Evolutionary conservation across 208 protist genomes (phyloP).

Genomic region (Leishmania turanica): DNA sequence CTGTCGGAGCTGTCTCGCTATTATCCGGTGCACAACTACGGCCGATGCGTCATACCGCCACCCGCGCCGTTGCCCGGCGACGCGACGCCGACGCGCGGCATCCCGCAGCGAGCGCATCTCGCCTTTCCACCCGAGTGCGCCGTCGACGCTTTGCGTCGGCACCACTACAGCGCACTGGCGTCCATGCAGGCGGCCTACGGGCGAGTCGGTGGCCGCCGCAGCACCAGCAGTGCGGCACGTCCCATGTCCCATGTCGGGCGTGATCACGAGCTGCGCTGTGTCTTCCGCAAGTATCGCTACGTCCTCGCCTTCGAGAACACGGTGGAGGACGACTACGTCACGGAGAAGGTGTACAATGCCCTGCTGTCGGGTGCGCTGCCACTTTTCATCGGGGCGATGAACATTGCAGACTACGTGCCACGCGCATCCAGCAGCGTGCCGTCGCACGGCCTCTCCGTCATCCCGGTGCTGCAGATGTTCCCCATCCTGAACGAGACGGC

Average conservation of each 20-base stretch:
- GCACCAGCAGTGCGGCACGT: not conserved
- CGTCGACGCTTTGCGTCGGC: not conserved
- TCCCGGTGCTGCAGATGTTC: constrained; percentile 23
- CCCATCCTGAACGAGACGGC: constrained; percentile 25
- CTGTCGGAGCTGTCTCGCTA: constrained; percentile 32
- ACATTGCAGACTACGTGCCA: constrained; percentile 49
- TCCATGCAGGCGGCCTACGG: not conserved
- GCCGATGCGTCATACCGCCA: constrained; percentile 25
- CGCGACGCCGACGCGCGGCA: not conserved
- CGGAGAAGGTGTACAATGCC: constrained; percentile 73
- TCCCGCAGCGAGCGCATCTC: constrained; percentile 16
- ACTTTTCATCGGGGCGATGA: constrained; percentile 48
- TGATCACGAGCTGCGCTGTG: constrained; percentile 28
- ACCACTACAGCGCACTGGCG: not conserved
- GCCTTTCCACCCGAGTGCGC: not conserved
- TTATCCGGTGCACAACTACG: constrained; percentile 54
- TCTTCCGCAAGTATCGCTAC: constrained; percentile 50
- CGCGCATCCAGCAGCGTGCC: not conserved
- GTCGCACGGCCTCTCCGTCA: not conserved
- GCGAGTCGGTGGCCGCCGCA: not conserved
- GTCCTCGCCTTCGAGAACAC: constrained; percentile 53
- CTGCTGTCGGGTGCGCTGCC: constrained; percentile 51
- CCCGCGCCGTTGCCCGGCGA: constrained; percentile 16
- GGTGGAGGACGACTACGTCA: constrained; percentile 61
- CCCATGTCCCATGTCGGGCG: not conserved